Evolutionary conservation across 495 filamentous ascomycete species (phyloP).

Genomic region (Cryomyces minteri): DNA sequence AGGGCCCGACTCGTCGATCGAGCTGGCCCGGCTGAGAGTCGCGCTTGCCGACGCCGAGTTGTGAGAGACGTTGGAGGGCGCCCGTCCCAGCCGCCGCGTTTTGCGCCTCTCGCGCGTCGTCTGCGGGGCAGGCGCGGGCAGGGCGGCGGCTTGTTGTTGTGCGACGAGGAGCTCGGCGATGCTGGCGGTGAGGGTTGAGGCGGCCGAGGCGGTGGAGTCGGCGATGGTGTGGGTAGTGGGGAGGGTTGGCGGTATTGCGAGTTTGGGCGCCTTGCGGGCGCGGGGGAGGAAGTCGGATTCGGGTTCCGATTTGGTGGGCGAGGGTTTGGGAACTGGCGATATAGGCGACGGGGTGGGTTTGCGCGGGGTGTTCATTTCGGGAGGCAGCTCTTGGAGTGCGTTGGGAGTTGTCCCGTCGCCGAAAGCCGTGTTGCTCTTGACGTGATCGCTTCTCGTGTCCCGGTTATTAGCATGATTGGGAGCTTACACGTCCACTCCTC

Average conservation of each 20-base stretch:
- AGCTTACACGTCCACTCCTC: background rate
- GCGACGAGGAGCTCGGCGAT: constrained; percentile 2
- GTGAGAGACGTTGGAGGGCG: background rate
- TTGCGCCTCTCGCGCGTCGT: background rate
- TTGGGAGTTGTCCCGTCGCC: background rate
- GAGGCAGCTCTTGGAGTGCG: constrained; percentile 9
- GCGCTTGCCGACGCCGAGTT: background rate
- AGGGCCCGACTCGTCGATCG: background rate
- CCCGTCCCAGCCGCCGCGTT: background rate
- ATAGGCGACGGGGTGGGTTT: constrained; percentile 1
- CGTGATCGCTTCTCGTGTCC: background rate
- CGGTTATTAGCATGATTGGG: background rate
- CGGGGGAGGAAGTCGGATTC: background rate
- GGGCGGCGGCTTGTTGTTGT: constrained; percentile 4
- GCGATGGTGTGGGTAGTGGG: background rate
- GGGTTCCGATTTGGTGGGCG: background rate
- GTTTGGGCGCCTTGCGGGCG: background rate
- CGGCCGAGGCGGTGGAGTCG: background rate
- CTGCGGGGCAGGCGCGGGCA: background rate
- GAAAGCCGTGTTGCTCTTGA: background rate
- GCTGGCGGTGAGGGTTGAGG: background rate
- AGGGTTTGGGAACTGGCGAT: background rate
- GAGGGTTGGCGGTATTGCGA: background rate
- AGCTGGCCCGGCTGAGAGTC: background rate
- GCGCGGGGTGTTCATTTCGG: constrained; percentile 10